Conservation (phyloP, 2,329 filamentous ascomycete species). For the Neofusicoccum ribis region DNA sequence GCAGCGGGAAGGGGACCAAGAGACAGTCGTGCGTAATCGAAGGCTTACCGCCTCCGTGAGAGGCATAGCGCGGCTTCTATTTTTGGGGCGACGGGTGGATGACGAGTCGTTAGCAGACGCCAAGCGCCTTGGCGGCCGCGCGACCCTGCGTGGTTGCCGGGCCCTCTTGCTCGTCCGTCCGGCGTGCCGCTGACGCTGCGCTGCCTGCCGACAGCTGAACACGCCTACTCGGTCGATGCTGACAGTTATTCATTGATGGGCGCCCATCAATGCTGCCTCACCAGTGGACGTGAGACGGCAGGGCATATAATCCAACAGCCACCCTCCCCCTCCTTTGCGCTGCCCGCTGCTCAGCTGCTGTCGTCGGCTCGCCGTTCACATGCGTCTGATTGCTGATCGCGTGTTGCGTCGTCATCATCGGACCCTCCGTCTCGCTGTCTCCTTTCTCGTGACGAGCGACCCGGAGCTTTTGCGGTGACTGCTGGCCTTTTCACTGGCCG, state of each 20-base stretch:
- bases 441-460: neutral
- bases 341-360: neutral
- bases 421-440: neutral
- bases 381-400: neutral
- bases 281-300: neutral
- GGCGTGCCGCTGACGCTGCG: no score
- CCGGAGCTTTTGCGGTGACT: neutral
- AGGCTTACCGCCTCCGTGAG: conserved; percentile 1
- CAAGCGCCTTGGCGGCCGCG: neutral
- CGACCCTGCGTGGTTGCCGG: neutral
- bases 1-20: conserved; percentile 5
- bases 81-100: neutral
- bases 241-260: neutral
- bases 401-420: neutral
- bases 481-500: neutral
- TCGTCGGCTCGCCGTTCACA: neutral
- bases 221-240: neutral
- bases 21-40: conserved; percentile 3
- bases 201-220: neutral
- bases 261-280: neutral
- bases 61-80: neutral
- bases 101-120: neutral
- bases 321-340: no score
- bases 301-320: neutral
- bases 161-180: no score